These are phyloP conservation scores for Metarhizium humberi DNA, from an alignment of 2,329 filamentous ascomycete genomes.

Conservation along the genomic window DNA sequence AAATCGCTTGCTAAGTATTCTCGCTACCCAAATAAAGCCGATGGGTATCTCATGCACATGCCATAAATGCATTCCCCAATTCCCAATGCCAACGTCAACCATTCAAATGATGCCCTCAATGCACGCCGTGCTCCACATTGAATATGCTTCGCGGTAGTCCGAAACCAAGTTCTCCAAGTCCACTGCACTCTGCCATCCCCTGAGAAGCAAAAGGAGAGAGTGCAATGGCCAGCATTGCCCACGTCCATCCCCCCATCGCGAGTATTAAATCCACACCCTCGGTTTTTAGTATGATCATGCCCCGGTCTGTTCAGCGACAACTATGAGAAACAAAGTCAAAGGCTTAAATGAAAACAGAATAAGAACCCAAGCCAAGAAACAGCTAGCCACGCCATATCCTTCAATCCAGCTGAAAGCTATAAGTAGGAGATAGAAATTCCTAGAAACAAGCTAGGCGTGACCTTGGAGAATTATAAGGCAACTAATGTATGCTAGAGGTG, in stretches of 20 bases:
- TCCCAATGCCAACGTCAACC: background rate
- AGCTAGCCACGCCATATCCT: background rate
- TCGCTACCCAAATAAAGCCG: constrained; percentile 7
- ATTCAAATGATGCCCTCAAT: background rate
- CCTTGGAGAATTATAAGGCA: background rate
- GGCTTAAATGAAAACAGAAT: background rate
- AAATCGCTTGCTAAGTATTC: constrained; percentile 6
- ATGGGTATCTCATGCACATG: constrained; percentile 8
- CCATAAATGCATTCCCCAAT: background rate
- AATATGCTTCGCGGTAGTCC: background rate
- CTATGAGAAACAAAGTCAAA: background rate
- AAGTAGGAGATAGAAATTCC: background rate
- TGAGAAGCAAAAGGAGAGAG: constrained; percentile 3
- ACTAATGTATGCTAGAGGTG: background rate
- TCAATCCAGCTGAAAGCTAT: background rate
- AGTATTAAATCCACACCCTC: background rate
- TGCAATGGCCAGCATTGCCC: constrained; percentile 8
- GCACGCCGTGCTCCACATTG: background rate
- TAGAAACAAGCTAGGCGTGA: background rate
- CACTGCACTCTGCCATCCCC: constrained; percentile 2
- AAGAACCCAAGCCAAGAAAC: background rate
- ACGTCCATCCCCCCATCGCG: background rate
- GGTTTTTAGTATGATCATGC: background rate
- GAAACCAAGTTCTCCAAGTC: background rate
- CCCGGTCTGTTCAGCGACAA: background rate